Conservation (phyloP, 2,329 filamentous ascomycete genomes). For the Colletotrichum trifolii region DNA sequence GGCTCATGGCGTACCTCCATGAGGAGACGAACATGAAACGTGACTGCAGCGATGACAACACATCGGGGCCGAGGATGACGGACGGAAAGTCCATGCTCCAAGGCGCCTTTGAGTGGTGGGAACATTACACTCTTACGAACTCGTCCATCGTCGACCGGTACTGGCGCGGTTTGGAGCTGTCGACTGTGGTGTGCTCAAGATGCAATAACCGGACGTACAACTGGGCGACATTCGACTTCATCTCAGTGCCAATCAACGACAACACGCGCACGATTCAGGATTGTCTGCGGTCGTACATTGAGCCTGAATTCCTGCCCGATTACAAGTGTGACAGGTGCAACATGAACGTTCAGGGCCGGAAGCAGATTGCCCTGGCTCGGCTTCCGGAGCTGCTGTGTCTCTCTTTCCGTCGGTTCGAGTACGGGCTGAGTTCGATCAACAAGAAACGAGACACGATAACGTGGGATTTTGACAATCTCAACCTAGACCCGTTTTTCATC, state of each 20-base stretch:
- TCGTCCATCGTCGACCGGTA: conserved; percentile 81
- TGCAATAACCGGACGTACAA: conserved; percentile 62
- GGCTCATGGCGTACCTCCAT: conserved; percentile 82
- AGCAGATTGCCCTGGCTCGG: conserved; percentile 79
- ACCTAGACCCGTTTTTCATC: conserved; percentile 60
- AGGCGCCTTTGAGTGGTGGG: conserved; percentile 81
- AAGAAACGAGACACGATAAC: conserved; percentile 78
- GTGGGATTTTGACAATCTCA: conserved; percentile 80
- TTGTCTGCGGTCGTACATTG: conserved; percentile 76
- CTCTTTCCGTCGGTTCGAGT: conserved; percentile 72
- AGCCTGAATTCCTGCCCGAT: conserved; percentile 73
- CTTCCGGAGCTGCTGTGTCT: conserved; percentile 84
- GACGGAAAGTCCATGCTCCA: conserved; percentile 51
- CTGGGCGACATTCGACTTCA: conserved; percentile 64
- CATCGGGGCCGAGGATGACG: conserved; percentile 45
- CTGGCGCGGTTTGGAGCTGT: conserved; percentile 81
- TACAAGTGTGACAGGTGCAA: conserved; percentile 83
- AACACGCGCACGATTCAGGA: conserved; percentile 59
- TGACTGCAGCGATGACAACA: conserved; percentile 40
- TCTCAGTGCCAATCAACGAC: conserved; percentile 55
- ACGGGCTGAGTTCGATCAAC: conserved; percentile 45
- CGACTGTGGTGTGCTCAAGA: conserved; percentile 74
- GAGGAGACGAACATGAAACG: conserved; percentile 80
- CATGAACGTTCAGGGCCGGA: conserved; percentile 72
- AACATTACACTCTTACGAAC: conserved; percentile 74